phyloP scores from a whole-genome alignment of 2,329 filamentous ascomycete species.

The Fusarium dlaminii region DNA sequence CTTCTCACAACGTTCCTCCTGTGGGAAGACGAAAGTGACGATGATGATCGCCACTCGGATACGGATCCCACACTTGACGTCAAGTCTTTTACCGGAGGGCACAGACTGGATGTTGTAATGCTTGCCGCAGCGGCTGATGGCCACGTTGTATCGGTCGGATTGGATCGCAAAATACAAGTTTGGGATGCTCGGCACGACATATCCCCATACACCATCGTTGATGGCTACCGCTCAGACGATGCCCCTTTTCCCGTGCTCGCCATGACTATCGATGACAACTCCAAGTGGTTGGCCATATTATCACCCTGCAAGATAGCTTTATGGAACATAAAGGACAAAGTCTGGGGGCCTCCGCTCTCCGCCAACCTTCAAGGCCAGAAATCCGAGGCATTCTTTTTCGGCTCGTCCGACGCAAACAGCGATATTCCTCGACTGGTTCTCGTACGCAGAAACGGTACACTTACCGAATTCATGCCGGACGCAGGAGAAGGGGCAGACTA shows the following conservation, averaged over 20 bases:
- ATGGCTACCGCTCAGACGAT: slow-evolving; percentile 52
- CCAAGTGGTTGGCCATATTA: slow-evolving; percentile 73
- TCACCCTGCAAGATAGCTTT: slow-evolving; percentile 67
- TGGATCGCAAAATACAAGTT: slow-evolving; percentile 74
- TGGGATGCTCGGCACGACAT: slow-evolving; percentile 67
- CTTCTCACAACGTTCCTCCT: slow-evolving; percentile 79
- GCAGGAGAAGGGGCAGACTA: slow-evolving; percentile 53
- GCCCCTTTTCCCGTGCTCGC: slow-evolving; percentile 69
- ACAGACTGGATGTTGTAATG: slow-evolving; percentile 74
- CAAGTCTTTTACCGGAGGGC: slow-evolving; percentile 68
- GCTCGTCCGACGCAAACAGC: slow-evolving; percentile 48
- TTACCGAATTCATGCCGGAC: slow-evolving; percentile 66
- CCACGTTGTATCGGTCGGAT: slow-evolving; percentile 72
- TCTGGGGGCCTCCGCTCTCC: slow-evolving; percentile 64
- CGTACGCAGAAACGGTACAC: slow-evolving; percentile 70
- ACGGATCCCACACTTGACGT: slow-evolving; percentile 64
- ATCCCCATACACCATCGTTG: slow-evolving; percentile 53
- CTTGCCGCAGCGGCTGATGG: slow-evolving; percentile 70
- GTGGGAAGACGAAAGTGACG: slow-evolving; percentile 67
- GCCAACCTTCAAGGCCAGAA: slow-evolving; percentile 63
- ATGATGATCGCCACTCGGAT: slow-evolving; percentile 57
- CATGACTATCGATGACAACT: slow-evolving; percentile 71
- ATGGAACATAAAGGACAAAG: slow-evolving; percentile 68
- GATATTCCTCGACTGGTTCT: slow-evolving; percentile 63
- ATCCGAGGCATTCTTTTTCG: slow-evolving; percentile 72